Evolutionary conservation across 2,329 filamentous ascomycete species (phyloP).

Genomic region (Paradendryphiella salina): DNA sequence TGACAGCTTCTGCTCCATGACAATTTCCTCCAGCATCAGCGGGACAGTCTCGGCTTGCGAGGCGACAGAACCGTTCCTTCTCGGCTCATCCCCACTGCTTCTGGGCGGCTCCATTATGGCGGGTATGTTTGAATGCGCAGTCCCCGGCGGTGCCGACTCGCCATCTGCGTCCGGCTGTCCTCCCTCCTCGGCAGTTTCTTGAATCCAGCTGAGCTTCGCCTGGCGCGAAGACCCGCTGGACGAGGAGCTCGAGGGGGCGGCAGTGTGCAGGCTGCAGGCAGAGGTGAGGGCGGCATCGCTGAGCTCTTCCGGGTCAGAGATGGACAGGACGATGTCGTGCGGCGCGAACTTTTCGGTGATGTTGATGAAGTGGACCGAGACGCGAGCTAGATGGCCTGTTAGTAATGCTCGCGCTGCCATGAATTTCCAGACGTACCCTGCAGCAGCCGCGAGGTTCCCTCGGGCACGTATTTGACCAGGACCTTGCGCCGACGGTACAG

Average conservation of each 20-base stretch:
- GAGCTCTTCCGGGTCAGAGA: conserved; percentile 74
- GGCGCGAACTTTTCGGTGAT: conserved; percentile 72
- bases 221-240: conserved; percentile 75
- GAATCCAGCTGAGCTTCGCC: conserved; percentile 83
- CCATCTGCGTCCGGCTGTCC: conserved; percentile 47
- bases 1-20: conserved; percentile 15
- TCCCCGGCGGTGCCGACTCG: conserved; percentile 23
- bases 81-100: conserved; percentile 13
- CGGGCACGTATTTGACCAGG: conserved; percentile 88
- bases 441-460: conserved; percentile 84
- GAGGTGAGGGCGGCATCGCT: conserved; percentile 86
- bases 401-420: background rate
- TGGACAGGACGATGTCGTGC: conserved; percentile 81
- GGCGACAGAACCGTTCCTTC: conserved; percentile 12
- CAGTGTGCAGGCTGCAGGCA: conserved; percentile 85
- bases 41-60: conserved; percentile 25
- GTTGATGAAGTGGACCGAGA: conserved; percentile 69
- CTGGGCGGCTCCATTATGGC: conserved; percentile 28
- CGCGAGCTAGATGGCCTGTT: conserved; percentile 66
- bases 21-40: conserved; percentile 19
- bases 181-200: conserved; percentile 83
- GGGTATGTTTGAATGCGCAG: conserved; percentile 29
- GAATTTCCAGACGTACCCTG: conserved; percentile 67
- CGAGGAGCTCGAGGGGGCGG: conserved; percentile 81
- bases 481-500: conserved; percentile 89